Evolutionary conservation across 2,329 filamentous ascomycete genomes (phyloP), one percentile per base, ranked within the genome.

Genomic region (Fusarium burgessii): DNA sequence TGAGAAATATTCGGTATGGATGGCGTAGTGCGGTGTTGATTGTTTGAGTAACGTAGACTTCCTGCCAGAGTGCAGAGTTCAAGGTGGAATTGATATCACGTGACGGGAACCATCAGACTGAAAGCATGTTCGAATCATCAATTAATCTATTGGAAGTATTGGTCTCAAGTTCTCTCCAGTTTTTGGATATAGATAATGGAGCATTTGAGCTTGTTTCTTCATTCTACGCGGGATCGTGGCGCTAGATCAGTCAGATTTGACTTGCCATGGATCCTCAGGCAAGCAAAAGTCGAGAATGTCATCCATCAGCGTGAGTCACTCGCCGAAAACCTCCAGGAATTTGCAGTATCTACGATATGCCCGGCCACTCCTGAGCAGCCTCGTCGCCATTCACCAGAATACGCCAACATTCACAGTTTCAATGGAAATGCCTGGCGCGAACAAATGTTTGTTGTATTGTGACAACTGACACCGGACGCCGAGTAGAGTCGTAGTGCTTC

Each of bases 401-500:
- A 50, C 17, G 18, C 40, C 41, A 18, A 45, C 68, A 72, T 72
- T 70, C 73, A 74, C 71, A 54, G 7, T 51, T 20, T 18, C 41
- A 47, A 29, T 45, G 49, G 36, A 54, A 56, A 47, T 47, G 42
- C 65, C 29, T 62, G 38, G 60, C 68, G 77, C 74, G 74, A 76
- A 78, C 74, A 77, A 78, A 78, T 78, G 73, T 77, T 71, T 78
- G 73, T 80, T 81, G 71, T 80, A 81, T 82, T 82, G 60, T 66
- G 78, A 82, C 77, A 76, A 80, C 81, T 76, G 80, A 82, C 80
- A 81, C 81, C 80, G 75, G 80, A 82, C 81, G 81, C 81, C 80
- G 74, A 77, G 76, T 78, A 73, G 78, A 76, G 79, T 73, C 78
- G 76, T 77, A 75, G 78, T 73, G 80, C 80, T 80, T 81, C 79